Evolutionary conservation across 2,329 filamentous ascomycete species (phyloP).

Genomic region (Fonsecaea monophora): DNA sequence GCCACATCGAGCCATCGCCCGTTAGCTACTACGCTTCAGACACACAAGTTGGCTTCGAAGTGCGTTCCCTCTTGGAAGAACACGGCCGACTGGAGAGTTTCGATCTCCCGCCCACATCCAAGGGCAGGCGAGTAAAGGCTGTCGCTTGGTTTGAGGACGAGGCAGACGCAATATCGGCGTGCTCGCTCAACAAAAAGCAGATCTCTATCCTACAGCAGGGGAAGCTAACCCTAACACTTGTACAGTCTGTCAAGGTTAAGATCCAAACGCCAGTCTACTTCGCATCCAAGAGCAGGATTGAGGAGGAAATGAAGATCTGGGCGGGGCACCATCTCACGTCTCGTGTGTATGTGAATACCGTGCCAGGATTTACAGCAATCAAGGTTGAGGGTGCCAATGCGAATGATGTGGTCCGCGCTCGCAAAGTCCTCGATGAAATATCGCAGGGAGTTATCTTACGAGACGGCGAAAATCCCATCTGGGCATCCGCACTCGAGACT

Average conservation of each 20-base stretch:
- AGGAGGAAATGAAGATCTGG: constrained; percentile 43
- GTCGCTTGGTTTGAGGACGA: constrained; percentile 50
- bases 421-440: constrained; percentile 20
- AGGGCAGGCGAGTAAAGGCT: constrained; percentile 50
- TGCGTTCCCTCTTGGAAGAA: constrained; percentile 39
- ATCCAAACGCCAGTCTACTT: constrained; percentile 46
- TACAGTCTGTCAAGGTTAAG: constrained; percentile 51
- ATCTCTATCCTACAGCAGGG: constrained; percentile 45
- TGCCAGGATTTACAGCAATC: constrained; percentile 44
- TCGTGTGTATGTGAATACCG: constrained; percentile 37
- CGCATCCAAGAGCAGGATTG: constrained; percentile 44
- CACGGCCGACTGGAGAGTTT: constrained; percentile 48
- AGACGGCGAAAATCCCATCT: constrained; percentile 13
- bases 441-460: constrained; percentile 14
- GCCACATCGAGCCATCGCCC: constrained; percentile 31
- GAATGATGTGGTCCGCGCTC: constrained; percentile 5
- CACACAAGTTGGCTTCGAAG: constrained; percentile 33
- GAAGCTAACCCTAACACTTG: constrained; percentile 48
- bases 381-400: constrained; percentile 48
- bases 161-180: constrained; percentile 47
- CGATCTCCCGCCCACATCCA: constrained; percentile 39
- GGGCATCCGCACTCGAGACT: constrained; percentile 25
- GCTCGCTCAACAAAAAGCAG: constrained; percentile 43
- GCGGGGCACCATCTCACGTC: constrained; percentile 40
- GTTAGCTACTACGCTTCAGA: constrained; percentile 31